A percentile compares a stretch with the other conserved stretches of the same genome.
Conservation (phyloP, 139 green algal genomes). For the Tetradesmus obliquus region DNA sequence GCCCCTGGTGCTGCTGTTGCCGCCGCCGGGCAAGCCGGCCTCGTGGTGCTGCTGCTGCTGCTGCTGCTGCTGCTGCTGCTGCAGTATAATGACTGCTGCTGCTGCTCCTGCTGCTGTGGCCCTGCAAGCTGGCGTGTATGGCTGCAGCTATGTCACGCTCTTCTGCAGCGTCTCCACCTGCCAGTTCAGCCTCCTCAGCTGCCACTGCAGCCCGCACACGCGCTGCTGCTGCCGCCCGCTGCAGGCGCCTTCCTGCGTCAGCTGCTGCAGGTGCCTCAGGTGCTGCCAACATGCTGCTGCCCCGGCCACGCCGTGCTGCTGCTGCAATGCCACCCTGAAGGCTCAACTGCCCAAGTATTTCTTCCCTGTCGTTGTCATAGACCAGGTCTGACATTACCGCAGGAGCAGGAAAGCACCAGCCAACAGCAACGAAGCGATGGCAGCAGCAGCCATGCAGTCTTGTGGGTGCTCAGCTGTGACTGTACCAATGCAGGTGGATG, state of each 20-base stretch:
- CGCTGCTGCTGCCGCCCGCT: constrained; percentile 6
- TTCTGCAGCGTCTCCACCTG: too few relatives aligned
- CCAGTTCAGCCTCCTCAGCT: background rate
- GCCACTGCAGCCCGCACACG: constrained; percentile 2
- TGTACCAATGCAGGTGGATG: too few relatives aligned
- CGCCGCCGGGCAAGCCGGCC: too few relatives aligned
- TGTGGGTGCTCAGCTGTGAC: too few relatives aligned
- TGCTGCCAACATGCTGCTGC: constrained; percentile 5
- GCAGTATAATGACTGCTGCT: background rate
- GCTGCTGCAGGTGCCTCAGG: background rate
- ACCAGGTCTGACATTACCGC: background rate
- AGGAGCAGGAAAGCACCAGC: background rate
- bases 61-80: background rate
- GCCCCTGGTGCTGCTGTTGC: background rate
- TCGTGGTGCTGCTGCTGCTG: background rate
- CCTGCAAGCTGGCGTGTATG: constrained; percentile 11
- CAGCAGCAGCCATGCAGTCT: background rate
- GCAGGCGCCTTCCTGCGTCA: background rate
- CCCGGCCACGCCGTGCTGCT: background rate
- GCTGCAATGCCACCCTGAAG: background rate
- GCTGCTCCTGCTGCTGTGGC: background rate
- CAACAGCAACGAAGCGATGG: too few relatives aligned
- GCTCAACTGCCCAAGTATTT: background rate
- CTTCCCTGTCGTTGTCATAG: background rate
- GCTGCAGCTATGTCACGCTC: background rate